These are phyloP conservation scores for Hyparrhenia diplandra DNA, from an alignment of 176 grass and related monocot genomes.

Conservation along the genomic window DNA sequence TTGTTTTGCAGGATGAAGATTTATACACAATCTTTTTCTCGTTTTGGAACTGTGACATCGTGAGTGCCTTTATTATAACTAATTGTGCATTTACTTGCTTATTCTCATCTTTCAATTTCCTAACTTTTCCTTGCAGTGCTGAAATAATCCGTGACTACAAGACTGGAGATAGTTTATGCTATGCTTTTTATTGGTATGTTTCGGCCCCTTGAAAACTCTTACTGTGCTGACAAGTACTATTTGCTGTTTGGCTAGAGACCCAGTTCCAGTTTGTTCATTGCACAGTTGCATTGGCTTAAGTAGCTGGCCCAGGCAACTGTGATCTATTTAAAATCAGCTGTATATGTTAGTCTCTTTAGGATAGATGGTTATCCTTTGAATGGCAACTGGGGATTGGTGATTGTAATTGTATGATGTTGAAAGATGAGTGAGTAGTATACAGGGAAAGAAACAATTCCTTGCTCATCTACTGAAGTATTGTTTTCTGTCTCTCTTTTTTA, in stretches of 20 bases:
- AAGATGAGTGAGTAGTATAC: constrained; percentile 1
- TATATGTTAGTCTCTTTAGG: not conserved
- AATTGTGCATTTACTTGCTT: constrained; percentile 25
- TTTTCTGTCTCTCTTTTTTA: not conserved
- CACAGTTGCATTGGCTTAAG: not conserved
- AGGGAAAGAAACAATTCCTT: not conserved
- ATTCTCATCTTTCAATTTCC: constrained; percentile 8
- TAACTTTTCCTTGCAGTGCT: constrained; percentile 49
- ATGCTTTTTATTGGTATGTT: constrained; percentile 74
- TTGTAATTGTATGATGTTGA: not conserved
- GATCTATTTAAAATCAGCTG: not conserved
- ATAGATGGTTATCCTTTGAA: not conserved
- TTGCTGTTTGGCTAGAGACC: constrained; percentile 18
- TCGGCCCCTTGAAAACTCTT: not conserved
- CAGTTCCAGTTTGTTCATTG: constrained; percentile 15
- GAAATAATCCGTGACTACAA: constrained; percentile 93
- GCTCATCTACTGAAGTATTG: not conserved
- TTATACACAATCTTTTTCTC: constrained; percentile 94
- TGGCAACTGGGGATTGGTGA: not conserved
- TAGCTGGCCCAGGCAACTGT: not conserved
- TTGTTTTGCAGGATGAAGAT: constrained; percentile 82
- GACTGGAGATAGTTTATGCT: constrained; percentile 95
- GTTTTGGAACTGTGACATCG: constrained; percentile 90
- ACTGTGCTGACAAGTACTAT: not conserved
- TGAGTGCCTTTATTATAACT: constrained; percentile 46